Evolutionary conservation across 768 basidiomycete genomes (phyloP).

Genomic region (Neoboletus brunneissimus): DNA sequence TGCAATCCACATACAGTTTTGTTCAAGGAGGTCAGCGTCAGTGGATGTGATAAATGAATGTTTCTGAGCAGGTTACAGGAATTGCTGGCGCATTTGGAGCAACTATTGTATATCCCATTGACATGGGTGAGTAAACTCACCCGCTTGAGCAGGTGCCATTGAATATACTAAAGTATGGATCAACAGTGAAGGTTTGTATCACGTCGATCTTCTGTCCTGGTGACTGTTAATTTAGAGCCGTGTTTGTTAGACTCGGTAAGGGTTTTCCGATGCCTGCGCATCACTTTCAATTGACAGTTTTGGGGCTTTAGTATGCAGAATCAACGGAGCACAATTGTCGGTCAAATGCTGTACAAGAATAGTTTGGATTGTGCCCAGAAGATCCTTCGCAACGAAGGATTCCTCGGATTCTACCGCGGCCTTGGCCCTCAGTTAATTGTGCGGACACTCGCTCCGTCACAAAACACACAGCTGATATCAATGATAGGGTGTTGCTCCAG

Average conservation of each 20-base stretch:
- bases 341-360: slow-evolving; percentile 96
- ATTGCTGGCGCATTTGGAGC: slow-evolving; percentile 93
- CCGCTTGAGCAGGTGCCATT: not conserved
- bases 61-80: slow-evolving; percentile 44
- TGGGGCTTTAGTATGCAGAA: slow-evolving; percentile 79
- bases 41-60: not conserved
- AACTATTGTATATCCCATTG: slow-evolving; percentile 97
- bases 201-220: not conserved
- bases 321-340: slow-evolving; percentile 93
- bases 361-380: slow-evolving; percentile 91
- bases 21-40: slow-evolving; percentile 65
- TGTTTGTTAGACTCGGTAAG: slow-evolving; percentile 55
- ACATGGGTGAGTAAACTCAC: slow-evolving; percentile 61
- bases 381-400: slow-evolving; percentile 92
- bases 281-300: slow-evolving; percentile 1
- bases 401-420: slow-evolving; percentile 94
- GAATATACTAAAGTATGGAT: slow-evolving; percentile 9
- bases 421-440: slow-evolving; percentile 93
- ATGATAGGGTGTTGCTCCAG: slow-evolving; percentile 84
- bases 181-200: slow-evolving; percentile 65
- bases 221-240: slow-evolving; percentile 7
- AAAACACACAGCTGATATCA: slow-evolving; percentile 8
- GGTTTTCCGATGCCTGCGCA: not conserved
- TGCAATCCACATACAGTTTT: slow-evolving; percentile 83
- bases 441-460: slow-evolving; percentile 16